Conservation (phyloP, 192 early-diverging fungal species). For the Piromyces sp. region DNA sequence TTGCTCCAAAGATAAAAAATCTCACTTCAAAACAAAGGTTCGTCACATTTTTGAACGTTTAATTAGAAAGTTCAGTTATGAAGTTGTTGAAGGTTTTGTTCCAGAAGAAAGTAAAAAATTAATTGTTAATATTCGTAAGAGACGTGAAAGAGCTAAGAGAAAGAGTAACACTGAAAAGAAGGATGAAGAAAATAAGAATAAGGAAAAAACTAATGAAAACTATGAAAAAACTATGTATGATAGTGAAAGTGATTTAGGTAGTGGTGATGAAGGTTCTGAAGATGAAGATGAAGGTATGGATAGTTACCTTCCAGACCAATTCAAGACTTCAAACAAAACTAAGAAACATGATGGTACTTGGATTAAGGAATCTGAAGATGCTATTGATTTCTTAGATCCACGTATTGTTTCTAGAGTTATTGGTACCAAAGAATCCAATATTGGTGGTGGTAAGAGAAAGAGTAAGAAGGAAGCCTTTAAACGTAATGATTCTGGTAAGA, state of each 20-base stretch:
- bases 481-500: constrained; percentile 52
- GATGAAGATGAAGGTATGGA: constrained; percentile 35
- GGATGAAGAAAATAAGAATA: constrained; percentile 20
- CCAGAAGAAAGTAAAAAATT: constrained; percentile 80
- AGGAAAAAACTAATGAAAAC: constrained; percentile 24
- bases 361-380: constrained; percentile 22
- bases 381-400: constrained; percentile 80
- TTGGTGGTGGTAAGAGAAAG: constrained; percentile 9
- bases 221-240: constrained; percentile 86
- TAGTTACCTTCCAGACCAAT: constrained; percentile 25
- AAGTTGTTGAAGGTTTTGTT: constrained; percentile 55
- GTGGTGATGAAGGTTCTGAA: constrained; percentile 30
- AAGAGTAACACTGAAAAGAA: constrained; percentile 29
- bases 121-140: constrained; percentile 80
- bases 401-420: constrained; percentile 45
- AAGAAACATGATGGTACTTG: constrained; percentile 30
- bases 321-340: constrained; percentile 47
- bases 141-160: constrained; percentile 66
- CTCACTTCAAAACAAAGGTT: constrained; percentile 76
- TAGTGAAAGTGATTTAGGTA: constrained; percentile 61
- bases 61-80: constrained; percentile 65
- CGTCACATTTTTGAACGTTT: constrained; percentile 85
- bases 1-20: constrained; percentile 72
- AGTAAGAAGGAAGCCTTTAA: constrained; percentile 26
- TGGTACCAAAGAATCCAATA: neutral